Evolutionary conservation across 1,284 basidiomycete species (phyloP).

Genomic region (Puccinia hordei): DNA sequence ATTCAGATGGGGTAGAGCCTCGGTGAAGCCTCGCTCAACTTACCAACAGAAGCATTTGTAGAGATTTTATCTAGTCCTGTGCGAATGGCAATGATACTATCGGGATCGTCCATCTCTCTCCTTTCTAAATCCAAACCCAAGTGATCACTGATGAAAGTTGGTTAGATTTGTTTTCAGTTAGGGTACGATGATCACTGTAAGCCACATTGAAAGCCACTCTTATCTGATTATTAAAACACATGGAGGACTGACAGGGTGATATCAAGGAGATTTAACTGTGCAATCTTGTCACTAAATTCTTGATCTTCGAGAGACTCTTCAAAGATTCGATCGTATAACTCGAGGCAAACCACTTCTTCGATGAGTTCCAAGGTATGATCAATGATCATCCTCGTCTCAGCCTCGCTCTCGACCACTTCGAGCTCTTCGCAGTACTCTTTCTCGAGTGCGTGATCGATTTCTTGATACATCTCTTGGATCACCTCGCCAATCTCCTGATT

Average conservation of each 20-base stretch:
- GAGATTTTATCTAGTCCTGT: slow-evolving; percentile 41
- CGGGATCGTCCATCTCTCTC: slow-evolving; percentile 49
- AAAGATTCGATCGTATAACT: slow-evolving; percentile 50
- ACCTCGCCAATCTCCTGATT: slow-evolving; percentile 15
- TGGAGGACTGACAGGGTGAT: slow-evolving; percentile 36
- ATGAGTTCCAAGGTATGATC: slow-evolving; percentile 48
- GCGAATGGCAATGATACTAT: slow-evolving; percentile 27
- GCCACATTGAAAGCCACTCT: not conserved
- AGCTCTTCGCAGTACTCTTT: slow-evolving; percentile 18
- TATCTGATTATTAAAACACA: not conserved
- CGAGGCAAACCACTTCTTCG: slow-evolving; percentile 41
- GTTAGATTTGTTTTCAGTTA: not conserved
- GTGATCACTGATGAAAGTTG: slow-evolving; percentile 29
- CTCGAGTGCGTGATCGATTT: slow-evolving; percentile 25
- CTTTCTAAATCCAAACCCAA: slow-evolving; percentile 49
- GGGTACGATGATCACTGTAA: not conserved
- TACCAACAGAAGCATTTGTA: slow-evolving; percentile 29
- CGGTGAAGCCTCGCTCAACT: not conserved
- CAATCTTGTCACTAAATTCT: slow-evolving; percentile 37
- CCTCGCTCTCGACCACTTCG: not conserved
- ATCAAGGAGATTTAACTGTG: slow-evolving; percentile 35
- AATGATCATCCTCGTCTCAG: slow-evolving; percentile 33
- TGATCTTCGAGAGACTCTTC: slow-evolving; percentile 24
- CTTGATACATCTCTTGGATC: slow-evolving; percentile 36
- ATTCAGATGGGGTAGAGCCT: not conserved